Base-by-base conservation (phyloP, 1,284 basidiomycete genomes). In the Tylopilus sp. region DNA sequence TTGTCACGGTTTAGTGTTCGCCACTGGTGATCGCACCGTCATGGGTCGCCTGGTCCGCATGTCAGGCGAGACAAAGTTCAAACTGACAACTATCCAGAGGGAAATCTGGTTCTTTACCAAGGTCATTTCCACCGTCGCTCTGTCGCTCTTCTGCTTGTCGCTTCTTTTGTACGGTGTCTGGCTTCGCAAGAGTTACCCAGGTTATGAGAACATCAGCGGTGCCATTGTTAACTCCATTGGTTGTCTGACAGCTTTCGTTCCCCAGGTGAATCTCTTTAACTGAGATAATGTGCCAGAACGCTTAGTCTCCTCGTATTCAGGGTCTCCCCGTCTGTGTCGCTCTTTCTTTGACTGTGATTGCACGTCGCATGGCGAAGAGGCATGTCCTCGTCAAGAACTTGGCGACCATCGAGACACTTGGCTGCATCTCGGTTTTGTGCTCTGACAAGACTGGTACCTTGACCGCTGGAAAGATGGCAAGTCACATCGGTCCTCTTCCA, bases 41-140 rank as follows among this genome's bases (percentile, higher is more conserved):
- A 76, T 77, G 74, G 84, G 85, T n/a, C 74, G 81, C 34, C 74
- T 83, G 52, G 75, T 82, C 44, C 71, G 76, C 56, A 72, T 81
- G 55, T 79, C 81, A 0, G 73, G 70, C 13, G 67, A 74, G 54
- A 70, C 72, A 43, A 76, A 77, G 48, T 71, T 72, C 59, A 76
- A 75, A 54, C 54, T 74, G 42, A 78, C 76, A 2, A 71, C 74
- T 12, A 71, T 77, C 33, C 76, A 78, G 46, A 68, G 59, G 41
- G 75, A 78, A 55, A 69, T 78, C 6, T 73, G 71, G 68, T 74
- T 73, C 54, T 77, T 77, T 53, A 74, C 74, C 21, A 74, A 74
- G 49, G 71, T 77, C 55, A 70, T 77, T 35, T 73, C 74, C 5
- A 42, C 49, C 13, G 41, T 74, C n/a, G 75, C 75, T 1, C 51